Evolutionary conservation across 306 rosid species (phyloP).

Genomic region (Hippophae tibetana): DNA sequence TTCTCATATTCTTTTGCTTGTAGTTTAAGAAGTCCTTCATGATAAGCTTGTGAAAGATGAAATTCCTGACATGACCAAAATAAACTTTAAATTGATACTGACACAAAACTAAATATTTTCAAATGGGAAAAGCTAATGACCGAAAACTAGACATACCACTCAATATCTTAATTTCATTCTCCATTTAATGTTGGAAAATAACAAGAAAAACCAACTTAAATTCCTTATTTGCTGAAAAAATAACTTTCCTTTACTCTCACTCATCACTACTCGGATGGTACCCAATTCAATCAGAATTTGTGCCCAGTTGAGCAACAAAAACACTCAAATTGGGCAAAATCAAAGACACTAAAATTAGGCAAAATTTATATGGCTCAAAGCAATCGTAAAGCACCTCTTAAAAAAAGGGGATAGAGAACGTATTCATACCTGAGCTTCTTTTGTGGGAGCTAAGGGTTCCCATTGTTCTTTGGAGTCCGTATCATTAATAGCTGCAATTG

Average conservation of each 20-base stretch:
- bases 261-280: neutral
- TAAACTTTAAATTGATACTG: neutral
- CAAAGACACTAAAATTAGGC: slow-evolving; percentile 1
- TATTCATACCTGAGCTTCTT: slow-evolving; percentile 81
- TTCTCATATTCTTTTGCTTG: slow-evolving; percentile 76
- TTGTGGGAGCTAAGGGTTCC: slow-evolving; percentile 95
- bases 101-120: neutral
- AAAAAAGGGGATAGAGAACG: slow-evolving; percentile 4
- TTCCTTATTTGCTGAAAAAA: neutral
- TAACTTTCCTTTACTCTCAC: neutral
- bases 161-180: neutral
- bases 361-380: neutral
- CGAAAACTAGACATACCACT: neutral
- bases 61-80: slow-evolving; percentile 58
- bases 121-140: neutral
- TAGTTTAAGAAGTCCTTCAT: slow-evolving; percentile 78
- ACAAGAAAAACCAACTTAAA: neutral
- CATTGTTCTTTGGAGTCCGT: slow-evolving; percentile 64
- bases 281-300: neutral
- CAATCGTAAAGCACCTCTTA: neutral
- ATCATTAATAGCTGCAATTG: slow-evolving; percentile 92
- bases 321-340: slow-evolving; percentile 4
- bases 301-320: neutral
- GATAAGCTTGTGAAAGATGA: slow-evolving; percentile 87
- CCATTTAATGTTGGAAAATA: neutral